These are phyloP conservation scores for Rehmannia glutinosa DNA, from an alignment of 257 asterid species.

Conservation along the genomic window DNA sequence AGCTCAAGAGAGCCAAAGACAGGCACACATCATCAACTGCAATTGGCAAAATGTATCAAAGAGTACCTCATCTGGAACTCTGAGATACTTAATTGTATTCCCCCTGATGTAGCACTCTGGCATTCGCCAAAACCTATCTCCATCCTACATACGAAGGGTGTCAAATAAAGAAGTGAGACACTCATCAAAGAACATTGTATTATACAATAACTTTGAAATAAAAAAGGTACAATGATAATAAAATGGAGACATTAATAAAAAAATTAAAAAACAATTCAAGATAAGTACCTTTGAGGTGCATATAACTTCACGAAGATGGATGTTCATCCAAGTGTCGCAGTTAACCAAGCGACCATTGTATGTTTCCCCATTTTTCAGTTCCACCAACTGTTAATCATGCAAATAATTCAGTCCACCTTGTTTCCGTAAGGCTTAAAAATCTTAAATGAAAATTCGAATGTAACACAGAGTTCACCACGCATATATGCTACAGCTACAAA, in stretches of 20 bases:
- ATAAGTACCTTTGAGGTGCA: slow-evolving; percentile 83
- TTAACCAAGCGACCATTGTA: slow-evolving; percentile 94
- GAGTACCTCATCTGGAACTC: slow-evolving; percentile 96
- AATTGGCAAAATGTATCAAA: background rate
- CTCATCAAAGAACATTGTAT: background rate
- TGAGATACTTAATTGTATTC: slow-evolving; percentile 65
- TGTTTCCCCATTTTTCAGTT: slow-evolving; percentile 95
- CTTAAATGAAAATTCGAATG: background rate
- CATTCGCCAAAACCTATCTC: slow-evolving; percentile 98
- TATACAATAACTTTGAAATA: background rate
- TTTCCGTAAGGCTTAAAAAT: background rate
- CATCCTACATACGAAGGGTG: slow-evolving; percentile 53
- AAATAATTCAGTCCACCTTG: background rate
- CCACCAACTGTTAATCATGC: slow-evolving; percentile 61
- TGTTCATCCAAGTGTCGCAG: slow-evolving; percentile 99
- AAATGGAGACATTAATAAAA: background rate
- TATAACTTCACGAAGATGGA: slow-evolving; percentile 98
- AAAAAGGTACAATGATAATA: background rate
- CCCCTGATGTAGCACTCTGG: slow-evolving; percentile 89
- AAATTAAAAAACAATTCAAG: background rate
- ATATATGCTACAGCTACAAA: background rate
- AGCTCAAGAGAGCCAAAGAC: background rate
- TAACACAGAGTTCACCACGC: background rate
- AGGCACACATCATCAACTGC: background rate
- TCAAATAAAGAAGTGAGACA: background rate